phyloP scores from a whole-genome alignment of 352 stramenopile species.

The Phytophthora pseudosyringae region DNA sequence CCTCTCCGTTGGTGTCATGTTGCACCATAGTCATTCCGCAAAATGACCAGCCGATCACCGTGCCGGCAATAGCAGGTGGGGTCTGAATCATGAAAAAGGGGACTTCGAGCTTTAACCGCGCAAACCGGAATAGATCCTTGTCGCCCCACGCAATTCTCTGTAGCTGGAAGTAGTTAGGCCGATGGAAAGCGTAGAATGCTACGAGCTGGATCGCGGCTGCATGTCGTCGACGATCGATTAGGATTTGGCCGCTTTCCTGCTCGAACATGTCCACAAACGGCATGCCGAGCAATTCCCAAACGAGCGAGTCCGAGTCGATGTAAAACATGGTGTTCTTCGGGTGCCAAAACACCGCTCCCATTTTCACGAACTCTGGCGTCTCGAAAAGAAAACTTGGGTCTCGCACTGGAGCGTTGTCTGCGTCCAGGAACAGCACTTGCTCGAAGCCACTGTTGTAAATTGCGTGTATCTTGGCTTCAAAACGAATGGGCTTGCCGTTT shows the following conservation, averaged over 20 bases:
- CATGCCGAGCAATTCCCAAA: conserved; percentile 66
- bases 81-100: conserved; percentile 59
- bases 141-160: conserved; percentile 63
- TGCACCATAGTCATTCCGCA: conserved; percentile 79
- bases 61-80: conserved; percentile 44
- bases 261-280: conserved; percentile 75
- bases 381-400: conserved; percentile 71
- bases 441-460: conserved; percentile 64
- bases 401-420: conserved; percentile 60
- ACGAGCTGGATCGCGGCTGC: conserved; percentile 51
- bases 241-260: conserved; percentile 70
- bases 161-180: conserved; percentile 53
- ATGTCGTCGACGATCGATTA: conserved; percentile 50
- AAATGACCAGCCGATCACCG: conserved; percentile 38
- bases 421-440: conserved; percentile 70
- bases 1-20: conserved; percentile 45
- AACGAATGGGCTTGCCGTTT: conserved; percentile 35
- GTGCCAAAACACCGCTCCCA: conserved; percentile 68
- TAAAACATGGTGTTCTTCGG: conserved; percentile 67
- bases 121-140: conserved; percentile 78
- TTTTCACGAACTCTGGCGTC: conserved; percentile 41
- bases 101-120: conserved; percentile 68
- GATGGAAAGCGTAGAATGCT: conserved; percentile 57
- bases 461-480: conserved; percentile 56
- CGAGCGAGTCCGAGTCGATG: conserved; percentile 53